Evolutionary conservation across 495 filamentous ascomycete genomes (phyloP), one percentile per base, ranked within the genome.

Genomic region (Elasticomyces elasticus): DNA sequence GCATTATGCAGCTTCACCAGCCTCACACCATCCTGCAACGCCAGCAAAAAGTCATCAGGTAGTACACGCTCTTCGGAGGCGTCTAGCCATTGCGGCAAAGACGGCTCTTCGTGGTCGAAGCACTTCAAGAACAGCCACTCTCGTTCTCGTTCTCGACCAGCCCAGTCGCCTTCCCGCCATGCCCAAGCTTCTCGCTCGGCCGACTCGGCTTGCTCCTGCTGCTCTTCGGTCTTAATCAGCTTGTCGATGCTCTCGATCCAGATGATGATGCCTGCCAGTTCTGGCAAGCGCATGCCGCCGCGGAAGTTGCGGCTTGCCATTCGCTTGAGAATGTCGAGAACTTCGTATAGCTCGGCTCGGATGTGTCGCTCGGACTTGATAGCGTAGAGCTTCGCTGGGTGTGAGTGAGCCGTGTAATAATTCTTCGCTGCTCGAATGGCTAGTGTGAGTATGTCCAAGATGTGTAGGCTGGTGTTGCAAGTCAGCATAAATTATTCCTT

Each of bases 401-500:
- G 73, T 62, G 89, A 81, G 64, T 96, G 89, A 1, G 85, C 71
- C 5, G 89, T 94, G 69, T 96, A 97, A 71, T 96, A 98, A 41
- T 89, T 82, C 65, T 89, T 95, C 30, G 92, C 92, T 6, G 94
- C 90, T 30, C 88, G 83, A 54, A 98, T 95, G 13, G 90, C 90
- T 41, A 96, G 74, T 2, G 92, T 98, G 68, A 91, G 82, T 43
- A 95, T 79, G 63, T 97, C 92, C 31, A 96, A 73, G 35, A 98
- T 78, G 53, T 94, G 86, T 71, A 95, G 79, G 7, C n/a, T n/a
- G n/a, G n/a, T n/a, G n/a, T n/a, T n/a, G n/a, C n/a, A n/a, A n/a
- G n/a, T n/a, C n/a, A n/a, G n/a, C n/a, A n/a, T n/a, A n/a, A n/a
- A n/a, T n/a, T n/a, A n/a, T n/a, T n/a, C n/a, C n/a, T n/a, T n/a